phyloP scores from a whole-genome alignment of 305 asterid species.

The Rubia peregrina region DNA sequence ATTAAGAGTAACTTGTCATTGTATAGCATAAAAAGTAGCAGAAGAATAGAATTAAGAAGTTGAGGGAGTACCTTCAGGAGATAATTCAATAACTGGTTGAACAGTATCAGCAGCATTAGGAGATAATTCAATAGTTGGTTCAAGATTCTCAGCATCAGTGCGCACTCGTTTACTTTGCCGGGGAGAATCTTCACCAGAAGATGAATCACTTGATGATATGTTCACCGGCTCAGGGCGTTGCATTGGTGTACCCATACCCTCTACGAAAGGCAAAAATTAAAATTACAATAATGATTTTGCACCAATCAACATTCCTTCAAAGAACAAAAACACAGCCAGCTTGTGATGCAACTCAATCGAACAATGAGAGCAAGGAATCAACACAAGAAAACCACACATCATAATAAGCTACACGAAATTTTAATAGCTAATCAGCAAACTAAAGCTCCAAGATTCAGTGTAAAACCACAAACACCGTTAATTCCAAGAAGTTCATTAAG shows the following conservation, averaged over 20 bases:
- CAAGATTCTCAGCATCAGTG: constrained; percentile 1
- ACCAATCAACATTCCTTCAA: not conserved
- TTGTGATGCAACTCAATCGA: not conserved
- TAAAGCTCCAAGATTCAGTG: not conserved
- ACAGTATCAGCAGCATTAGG: constrained; percentile 32
- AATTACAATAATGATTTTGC: too few species aligned
- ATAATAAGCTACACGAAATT: not conserved
- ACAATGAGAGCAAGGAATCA: not conserved
- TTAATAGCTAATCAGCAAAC: not conserved
- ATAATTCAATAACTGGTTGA: not conserved
- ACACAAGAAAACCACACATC: not conserved
- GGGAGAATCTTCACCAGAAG: constrained; percentile 33
- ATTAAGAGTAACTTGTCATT: too few species aligned
- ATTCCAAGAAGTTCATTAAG: not conserved
- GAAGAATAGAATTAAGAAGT: not conserved
- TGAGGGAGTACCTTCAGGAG: constrained; percentile 36
- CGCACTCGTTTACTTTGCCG: constrained; percentile 17
- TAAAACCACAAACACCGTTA: not conserved
- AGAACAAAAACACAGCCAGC: not conserved
- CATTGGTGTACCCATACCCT: constrained; percentile 28
- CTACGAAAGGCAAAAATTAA: not conserved
- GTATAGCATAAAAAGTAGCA: not conserved
- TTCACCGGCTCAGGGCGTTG: constrained; percentile 41
- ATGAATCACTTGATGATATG: constrained; percentile 52
- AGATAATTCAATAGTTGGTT: constrained; percentile 22